Evolutionary conservation across 164 flowering plant species (phyloP).

Genomic region (Echeveria elegans): DNA sequence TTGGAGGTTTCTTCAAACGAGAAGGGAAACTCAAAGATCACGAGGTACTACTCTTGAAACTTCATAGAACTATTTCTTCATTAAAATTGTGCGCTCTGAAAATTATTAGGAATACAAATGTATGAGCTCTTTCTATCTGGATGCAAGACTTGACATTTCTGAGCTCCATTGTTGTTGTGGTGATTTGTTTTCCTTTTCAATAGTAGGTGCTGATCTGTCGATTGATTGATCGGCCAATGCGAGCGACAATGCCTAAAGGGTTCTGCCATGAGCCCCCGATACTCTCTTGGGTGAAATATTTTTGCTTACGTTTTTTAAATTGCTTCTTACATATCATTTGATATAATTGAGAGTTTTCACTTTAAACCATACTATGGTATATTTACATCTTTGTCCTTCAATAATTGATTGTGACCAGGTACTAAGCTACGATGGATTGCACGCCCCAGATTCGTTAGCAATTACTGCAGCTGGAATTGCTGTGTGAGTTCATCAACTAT

Average conservation of each 20-base stretch:
- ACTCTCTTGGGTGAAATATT: constrained; percentile 72
- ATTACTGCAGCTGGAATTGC: constrained; percentile 98
- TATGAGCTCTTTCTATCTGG: background rate
- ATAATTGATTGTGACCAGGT: constrained; percentile 36
- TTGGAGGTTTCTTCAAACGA: constrained; percentile 95
- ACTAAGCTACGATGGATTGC: constrained; percentile 94
- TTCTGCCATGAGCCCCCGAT: constrained; percentile 96
- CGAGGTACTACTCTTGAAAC: constrained; percentile 48
- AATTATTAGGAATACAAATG: background rate
- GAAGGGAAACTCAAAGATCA: constrained; percentile 93
- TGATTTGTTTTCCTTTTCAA: constrained; percentile 11
- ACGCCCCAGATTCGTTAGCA: constrained; percentile 85
- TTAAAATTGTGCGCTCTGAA: background rate
- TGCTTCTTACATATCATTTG: background rate
- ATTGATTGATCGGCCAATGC: constrained; percentile 93
- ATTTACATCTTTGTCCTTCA: background rate
- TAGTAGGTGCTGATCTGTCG: constrained; percentile 83
- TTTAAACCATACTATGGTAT: background rate
- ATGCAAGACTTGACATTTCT: background rate
- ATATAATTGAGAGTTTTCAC: background rate
- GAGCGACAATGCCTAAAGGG: constrained; percentile 90
- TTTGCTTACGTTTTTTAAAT: background rate
- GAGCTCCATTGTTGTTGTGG: background rate
- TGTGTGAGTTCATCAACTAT: constrained; percentile 38
- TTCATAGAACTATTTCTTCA: background rate